Evolutionary conservation across 345 rosid genomes (phyloP).

Genomic region (Brassica juncea): DNA sequence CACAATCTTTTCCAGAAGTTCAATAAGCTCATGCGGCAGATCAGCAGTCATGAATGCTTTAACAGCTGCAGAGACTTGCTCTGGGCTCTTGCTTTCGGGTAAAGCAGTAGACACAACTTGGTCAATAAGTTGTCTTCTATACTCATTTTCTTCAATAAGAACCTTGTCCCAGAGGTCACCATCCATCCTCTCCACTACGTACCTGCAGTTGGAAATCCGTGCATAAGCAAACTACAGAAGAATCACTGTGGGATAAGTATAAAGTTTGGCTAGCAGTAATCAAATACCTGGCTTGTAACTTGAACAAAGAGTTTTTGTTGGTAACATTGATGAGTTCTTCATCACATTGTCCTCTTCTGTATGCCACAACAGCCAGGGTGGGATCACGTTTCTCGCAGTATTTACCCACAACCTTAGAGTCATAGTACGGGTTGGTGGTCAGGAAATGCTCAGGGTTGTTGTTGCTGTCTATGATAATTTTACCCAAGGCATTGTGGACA

Average conservation of each 20-base stretch:
- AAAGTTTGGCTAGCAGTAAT: slow-evolving; percentile 24
- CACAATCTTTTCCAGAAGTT: slow-evolving; percentile 94
- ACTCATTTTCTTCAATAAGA: slow-evolving; percentile 85
- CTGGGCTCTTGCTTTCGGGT: slow-evolving; percentile 91
- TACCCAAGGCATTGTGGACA: slow-evolving; percentile 99
- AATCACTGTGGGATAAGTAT: slow-evolving; percentile 15
- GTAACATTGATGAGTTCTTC: slow-evolving; percentile 97
- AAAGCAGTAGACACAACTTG: slow-evolving; percentile 98
- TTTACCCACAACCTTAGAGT: slow-evolving; percentile 97
- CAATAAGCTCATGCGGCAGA: slow-evolving; percentile 79
- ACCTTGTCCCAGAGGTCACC: slow-evolving; percentile 99
- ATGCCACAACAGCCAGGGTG: slow-evolving; percentile 97
- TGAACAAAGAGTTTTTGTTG: slow-evolving; percentile 95
- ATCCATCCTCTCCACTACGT: slow-evolving; percentile 99
- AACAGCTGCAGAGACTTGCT: slow-evolving; percentile 89
- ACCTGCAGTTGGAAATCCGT: slow-evolving; percentile 52
- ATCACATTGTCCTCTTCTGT: slow-evolving; percentile 97
- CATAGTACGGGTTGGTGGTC: slow-evolving; percentile 97
- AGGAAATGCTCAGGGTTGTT: slow-evolving; percentile 99
- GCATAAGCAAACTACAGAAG: slow-evolving; percentile 36
- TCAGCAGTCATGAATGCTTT: slow-evolving; percentile 90
- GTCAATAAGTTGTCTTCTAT: slow-evolving; percentile 91
- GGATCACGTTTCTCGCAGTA: slow-evolving; percentile 99
- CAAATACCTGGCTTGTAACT: slow-evolving; percentile 94
- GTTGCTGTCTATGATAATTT: slow-evolving; percentile 97